Percentiles rank a stretch among this genome's conserved stretches.
Conservation (phyloP, 179 eudicot species). For the Corrigiola litoralis region DNA sequence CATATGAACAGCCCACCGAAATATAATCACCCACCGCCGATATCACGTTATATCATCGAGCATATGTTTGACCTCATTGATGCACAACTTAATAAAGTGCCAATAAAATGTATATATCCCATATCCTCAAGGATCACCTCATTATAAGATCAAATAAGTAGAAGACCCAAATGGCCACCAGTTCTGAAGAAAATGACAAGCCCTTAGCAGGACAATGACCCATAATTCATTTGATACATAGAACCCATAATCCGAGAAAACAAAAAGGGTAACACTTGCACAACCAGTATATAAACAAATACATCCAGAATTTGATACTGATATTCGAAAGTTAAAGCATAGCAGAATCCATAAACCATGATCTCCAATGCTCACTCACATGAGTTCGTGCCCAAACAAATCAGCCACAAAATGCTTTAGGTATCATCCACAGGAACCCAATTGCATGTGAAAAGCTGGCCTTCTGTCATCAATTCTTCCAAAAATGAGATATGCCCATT, state of each 20-base stretch:
- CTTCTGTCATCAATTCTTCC: conserved; percentile 11
- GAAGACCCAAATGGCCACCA: conserved; percentile 14
- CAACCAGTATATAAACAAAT: conserved; percentile 17
- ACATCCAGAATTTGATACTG: conserved; percentile 23
- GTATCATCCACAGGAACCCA: conserved; percentile 23
- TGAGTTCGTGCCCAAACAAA: conserved; percentile 21
- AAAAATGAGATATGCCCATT: conserved; percentile 12
- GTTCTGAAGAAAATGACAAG: not conserved
- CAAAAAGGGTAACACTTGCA: conserved; percentile 12
- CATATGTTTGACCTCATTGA: not conserved
- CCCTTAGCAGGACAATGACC: conserved; percentile 13
- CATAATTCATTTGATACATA: conserved; percentile 11
- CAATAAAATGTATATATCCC: not conserved
- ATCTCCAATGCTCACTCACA: conserved; percentile 23
- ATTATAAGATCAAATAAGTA: conserved; percentile 6
- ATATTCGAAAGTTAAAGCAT: conserved; percentile 6
- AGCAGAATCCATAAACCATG: conserved; percentile 20
- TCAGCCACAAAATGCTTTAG: conserved; percentile 20
- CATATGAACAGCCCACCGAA: too few species aligned
- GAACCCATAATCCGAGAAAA: conserved; percentile 9
- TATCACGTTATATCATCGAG: not conserved
- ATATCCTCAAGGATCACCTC: conserved; percentile 17
- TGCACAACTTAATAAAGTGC: not conserved
- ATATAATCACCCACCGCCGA: not conserved
- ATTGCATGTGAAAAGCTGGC: conserved; percentile 15